Evolutionary conservation across 2,329 filamentous ascomycete genomes (phyloP).

Genomic region (Talaromyces albobiverticillius): DNA sequence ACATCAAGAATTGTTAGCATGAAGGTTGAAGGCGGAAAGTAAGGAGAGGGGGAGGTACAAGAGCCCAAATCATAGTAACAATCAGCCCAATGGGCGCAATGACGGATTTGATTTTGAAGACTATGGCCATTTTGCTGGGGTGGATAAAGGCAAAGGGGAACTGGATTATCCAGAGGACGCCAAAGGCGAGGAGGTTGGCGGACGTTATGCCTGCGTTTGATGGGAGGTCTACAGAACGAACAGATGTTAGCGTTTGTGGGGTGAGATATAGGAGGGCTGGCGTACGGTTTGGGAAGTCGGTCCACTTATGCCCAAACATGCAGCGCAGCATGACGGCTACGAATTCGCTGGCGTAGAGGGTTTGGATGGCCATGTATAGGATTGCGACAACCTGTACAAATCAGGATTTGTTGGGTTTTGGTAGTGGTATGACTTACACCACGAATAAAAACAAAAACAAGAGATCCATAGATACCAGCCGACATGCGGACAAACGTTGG

Average conservation of each 20-base stretch:
- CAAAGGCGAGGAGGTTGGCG: conserved; percentile 4
- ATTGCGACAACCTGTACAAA: conserved; percentile 10
- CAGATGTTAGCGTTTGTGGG: not conserved
- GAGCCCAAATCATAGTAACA: conserved; percentile 11
- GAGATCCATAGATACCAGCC: conserved; percentile 7
- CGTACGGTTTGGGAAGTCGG: conserved; percentile 7
- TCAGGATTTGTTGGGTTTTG: not conserved
- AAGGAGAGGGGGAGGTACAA: not conserved
- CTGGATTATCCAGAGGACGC: conserved; percentile 8
- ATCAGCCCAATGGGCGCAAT: conserved; percentile 9
- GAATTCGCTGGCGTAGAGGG: conserved; percentile 9
- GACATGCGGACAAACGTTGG: conserved; percentile 7
- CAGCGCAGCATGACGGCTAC: conserved; percentile 11
- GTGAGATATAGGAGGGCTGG: not conserved
- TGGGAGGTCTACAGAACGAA: not conserved
- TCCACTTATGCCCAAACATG: conserved; percentile 10
- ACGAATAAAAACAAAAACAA: conserved; percentile 10
- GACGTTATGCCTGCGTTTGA: conserved; percentile 9
- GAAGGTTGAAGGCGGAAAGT: too few species aligned
- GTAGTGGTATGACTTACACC: conserved; percentile 4
- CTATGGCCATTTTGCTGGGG: conserved; percentile 9
- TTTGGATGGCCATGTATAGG: conserved; percentile 12
- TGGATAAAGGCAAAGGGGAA: conserved; percentile 14
- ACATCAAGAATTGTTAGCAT: not conserved
- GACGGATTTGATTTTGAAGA: conserved; percentile 10